Conservation (phyloP, 495 filamentous ascomycete species). For the Evernia prunastri region DNA sequence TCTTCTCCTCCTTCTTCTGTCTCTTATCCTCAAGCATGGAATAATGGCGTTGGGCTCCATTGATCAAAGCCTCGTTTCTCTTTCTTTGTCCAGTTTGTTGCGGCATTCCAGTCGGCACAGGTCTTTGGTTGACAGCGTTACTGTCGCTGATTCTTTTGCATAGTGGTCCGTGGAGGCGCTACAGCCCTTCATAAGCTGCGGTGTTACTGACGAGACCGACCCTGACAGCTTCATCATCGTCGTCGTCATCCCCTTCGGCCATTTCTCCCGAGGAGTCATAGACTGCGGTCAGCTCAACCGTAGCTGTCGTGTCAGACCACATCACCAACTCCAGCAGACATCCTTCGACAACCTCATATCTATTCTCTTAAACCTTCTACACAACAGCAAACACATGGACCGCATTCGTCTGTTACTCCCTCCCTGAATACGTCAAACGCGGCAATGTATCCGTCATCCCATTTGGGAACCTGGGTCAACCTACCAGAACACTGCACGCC, state of each 20-base stretch:
- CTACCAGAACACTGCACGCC: slow-evolving; percentile 61
- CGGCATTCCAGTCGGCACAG: neutral
- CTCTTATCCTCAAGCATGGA: neutral
- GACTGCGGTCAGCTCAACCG: neutral
- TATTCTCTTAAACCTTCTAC: too few relatives aligned
- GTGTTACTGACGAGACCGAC: neutral
- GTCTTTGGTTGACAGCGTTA: neutral
- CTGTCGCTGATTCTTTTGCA: neutral
- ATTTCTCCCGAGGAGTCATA: neutral
- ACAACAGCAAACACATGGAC: neutral
- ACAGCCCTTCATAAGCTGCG: too few relatives aligned
- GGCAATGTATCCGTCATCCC: neutral
- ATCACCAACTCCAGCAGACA: neutral
- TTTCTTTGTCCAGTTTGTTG: neutral
- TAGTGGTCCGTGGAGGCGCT: neutral
- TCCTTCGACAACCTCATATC: neutral
- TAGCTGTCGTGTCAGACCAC: neutral
- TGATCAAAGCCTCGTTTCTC: neutral
- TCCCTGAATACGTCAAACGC: neutral
- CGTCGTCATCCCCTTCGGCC: too few relatives aligned
- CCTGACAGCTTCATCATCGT: neutral
- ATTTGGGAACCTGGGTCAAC: slow-evolving; percentile 6
- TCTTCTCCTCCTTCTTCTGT: neutral
- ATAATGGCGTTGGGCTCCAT: neutral
- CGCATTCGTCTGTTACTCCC: neutral